Conservation (phyloP, 1,284 basidiomycete genomes). For the Quambalaria eucalypti region DNA sequence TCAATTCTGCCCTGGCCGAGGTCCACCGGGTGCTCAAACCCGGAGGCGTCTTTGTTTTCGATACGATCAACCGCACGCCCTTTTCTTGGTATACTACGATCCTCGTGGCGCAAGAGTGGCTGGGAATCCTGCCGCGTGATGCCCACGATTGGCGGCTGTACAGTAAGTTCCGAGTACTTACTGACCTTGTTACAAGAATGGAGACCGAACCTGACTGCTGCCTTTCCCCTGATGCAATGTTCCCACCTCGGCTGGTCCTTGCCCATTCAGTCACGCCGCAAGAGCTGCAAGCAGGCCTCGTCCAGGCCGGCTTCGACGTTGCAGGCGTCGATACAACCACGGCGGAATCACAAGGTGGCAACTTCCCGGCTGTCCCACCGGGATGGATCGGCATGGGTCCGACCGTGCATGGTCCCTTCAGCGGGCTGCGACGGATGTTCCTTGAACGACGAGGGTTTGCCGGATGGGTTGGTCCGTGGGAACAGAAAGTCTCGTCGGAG, state of each 20-base stretch:
- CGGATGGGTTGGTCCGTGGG: neutral
- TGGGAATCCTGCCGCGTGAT: constrained; percentile 19
- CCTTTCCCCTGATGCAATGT: too few species aligned
- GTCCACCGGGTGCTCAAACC: constrained; percentile 78
- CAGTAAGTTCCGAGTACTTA: constrained; percentile 4
- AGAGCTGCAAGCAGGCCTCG: neutral
- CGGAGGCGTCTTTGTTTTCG: constrained; percentile 75
- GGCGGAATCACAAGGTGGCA: too few species aligned
- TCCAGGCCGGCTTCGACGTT: neutral
- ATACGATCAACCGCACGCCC: constrained; percentile 28
- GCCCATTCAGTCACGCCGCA: neutral
- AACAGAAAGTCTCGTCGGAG: too few species aligned
- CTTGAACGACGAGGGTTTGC: neutral
- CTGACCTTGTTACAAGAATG: too few species aligned
- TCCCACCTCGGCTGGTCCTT: neutral
- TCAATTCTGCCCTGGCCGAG: constrained; percentile 11
- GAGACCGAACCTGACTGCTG: too few species aligned
- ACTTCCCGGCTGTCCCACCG: neutral
- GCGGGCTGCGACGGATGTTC: neutral
- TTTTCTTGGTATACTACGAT: constrained; percentile 23
- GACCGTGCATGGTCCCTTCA: neutral
- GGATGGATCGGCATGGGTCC: neutral
- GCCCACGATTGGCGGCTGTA: constrained; percentile 24
- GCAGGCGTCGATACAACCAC: too few species aligned
- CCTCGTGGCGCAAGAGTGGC: constrained; percentile 16